Percentiles rank a stretch among this genome's conserved stretches.
Conservation (phyloP, 2,329 filamentous ascomycete species). For the Fusarium sp. region DNA sequence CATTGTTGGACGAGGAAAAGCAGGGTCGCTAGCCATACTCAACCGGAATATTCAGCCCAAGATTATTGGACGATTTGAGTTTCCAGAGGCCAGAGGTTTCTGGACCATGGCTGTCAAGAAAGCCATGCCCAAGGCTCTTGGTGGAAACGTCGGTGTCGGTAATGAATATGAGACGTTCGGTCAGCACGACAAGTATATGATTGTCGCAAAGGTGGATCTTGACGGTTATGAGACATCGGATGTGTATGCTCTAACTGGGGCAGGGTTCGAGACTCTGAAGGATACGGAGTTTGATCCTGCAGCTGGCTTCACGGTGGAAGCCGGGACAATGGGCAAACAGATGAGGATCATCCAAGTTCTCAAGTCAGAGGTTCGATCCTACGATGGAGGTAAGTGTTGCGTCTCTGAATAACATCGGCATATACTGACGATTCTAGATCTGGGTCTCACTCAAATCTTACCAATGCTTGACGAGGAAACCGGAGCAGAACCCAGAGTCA, state of each 20-base stretch:
- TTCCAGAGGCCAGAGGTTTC: conserved; percentile 79
- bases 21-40: conserved; percentile 79
- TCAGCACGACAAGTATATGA: conserved; percentile 83
- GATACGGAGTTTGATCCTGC: conserved; percentile 93
- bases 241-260: conserved; percentile 80
- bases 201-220: conserved; percentile 79
- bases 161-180: conserved; percentile 70
- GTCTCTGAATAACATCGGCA: neutral
- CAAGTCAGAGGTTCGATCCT: conserved; percentile 87
- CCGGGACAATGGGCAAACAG: conserved; percentile 84
- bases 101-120: conserved; percentile 85
- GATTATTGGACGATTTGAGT: conserved; percentile 76
- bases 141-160: conserved; percentile 62
- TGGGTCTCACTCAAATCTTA: conserved; percentile 90
- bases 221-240: conserved; percentile 82
- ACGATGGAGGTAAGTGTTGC: conserved; percentile 82
- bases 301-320: conserved; percentile 87
- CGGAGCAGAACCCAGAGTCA: conserved; percentile 81
- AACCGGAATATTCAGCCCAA: conserved; percentile 83
- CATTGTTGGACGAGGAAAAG: conserved; percentile 73
- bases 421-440: conserved; percentile 66
- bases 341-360: conserved; percentile 89
- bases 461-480: conserved; percentile 94
- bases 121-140: conserved; percentile 71
- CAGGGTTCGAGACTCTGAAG: conserved; percentile 79